A percentile compares a stretch with the other conserved stretches of the same genome.
Evolutionary conservation across 2,329 filamentous ascomycete genomes (phyloP).

Genomic region (Ophiostoma himal-ulmi): DNA sequence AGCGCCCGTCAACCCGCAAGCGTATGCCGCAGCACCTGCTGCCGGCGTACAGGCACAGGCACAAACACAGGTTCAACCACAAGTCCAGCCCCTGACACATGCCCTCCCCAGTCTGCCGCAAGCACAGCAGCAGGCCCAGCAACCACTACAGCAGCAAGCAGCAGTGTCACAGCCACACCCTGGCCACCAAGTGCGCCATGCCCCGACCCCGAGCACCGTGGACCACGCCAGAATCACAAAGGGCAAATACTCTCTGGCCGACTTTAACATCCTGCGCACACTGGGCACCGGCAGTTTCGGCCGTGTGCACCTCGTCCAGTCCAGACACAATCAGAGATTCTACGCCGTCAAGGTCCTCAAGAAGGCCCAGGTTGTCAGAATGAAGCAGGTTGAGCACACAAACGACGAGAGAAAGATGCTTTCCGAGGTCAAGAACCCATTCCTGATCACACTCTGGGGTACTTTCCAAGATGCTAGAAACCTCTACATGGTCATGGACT

Average conservation of each 20-base stretch:
- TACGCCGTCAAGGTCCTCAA: conserved; percentile 99
- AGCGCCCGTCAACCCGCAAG: conserved; percentile 31
- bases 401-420: conserved; percentile 97
- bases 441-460: conserved; percentile 95
- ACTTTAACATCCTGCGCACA: conserved; percentile 86
- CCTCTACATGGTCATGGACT: conserved; percentile 99
- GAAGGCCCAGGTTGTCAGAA: conserved; percentile 97
- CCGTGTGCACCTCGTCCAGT: conserved; percentile 92
- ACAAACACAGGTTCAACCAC: background rate
- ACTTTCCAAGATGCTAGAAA: conserved; percentile 95
- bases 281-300: conserved; percentile 96
- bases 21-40: conserved; percentile 37
- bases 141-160: conserved; percentile 7
- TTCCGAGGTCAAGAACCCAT: conserved; percentile 93
- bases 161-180: conserved; percentile 18
- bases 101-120: conserved; percentile 26
- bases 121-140: conserved; percentile 29
- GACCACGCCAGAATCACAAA: conserved; percentile 64
- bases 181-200: conserved; percentile 28
- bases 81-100: conserved; percentile 12
- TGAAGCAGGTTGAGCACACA: conserved; percentile 99
- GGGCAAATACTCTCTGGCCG: conserved; percentile 89
- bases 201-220: conserved; percentile 17
- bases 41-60: background rate
- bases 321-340: conserved; percentile 94